These are phyloP conservation scores for Boletus barrowsii DNA, from an alignment of 768 basidiomycete genomes.

Conservation along the genomic window DNA sequence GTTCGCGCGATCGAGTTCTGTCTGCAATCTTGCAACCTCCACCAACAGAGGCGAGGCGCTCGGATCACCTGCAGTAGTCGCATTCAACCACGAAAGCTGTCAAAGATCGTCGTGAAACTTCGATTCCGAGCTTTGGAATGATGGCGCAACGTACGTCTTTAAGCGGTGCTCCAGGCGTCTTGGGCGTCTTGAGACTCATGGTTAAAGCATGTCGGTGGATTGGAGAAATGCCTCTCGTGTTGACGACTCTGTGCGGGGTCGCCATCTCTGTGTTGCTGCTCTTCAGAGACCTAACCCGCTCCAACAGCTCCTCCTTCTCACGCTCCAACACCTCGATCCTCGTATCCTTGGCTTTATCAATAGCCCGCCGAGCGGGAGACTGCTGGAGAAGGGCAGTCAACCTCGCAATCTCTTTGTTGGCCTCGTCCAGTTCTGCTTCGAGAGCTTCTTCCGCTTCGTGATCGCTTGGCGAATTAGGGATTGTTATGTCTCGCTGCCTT, in stretches of 20 bases:
- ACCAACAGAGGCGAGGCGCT: slow-evolving; percentile 60
- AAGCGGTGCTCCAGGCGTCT: slow-evolving; percentile 76
- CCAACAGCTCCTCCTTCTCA: slow-evolving; percentile 73
- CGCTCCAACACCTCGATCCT: slow-evolving; percentile 74
- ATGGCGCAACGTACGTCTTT: slow-evolving; percentile 55
- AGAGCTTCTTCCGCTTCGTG: slow-evolving; percentile 59
- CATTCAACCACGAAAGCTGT: slow-evolving; percentile 74
- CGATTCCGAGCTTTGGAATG: not conserved
- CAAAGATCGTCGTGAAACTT: slow-evolving; percentile 8
- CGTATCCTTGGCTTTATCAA: slow-evolving; percentile 72
- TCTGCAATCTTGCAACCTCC: slow-evolving; percentile 71
- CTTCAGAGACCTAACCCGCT: slow-evolving; percentile 61
- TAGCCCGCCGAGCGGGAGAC: slow-evolving; percentile 72
- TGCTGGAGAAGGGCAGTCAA: slow-evolving; percentile 65
- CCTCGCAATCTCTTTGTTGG: slow-evolving; percentile 71
- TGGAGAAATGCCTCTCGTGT: slow-evolving; percentile 65
- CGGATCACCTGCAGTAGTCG: slow-evolving; percentile 49
- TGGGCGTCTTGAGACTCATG: slow-evolving; percentile 66
- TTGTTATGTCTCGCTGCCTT: slow-evolving; percentile 25
- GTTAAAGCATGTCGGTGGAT: slow-evolving; percentile 70
- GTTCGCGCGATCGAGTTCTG: slow-evolving; percentile 75
- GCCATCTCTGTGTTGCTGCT: slow-evolving; percentile 48
- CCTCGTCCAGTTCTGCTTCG: slow-evolving; percentile 74
- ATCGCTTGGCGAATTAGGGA: slow-evolving; percentile 30
- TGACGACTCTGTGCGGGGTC: slow-evolving; percentile 57